These are phyloP conservation scores for Acanthamoeba sp. DNA, from an alignment of 208 protist species.

Conservation along the genomic window DNA sequence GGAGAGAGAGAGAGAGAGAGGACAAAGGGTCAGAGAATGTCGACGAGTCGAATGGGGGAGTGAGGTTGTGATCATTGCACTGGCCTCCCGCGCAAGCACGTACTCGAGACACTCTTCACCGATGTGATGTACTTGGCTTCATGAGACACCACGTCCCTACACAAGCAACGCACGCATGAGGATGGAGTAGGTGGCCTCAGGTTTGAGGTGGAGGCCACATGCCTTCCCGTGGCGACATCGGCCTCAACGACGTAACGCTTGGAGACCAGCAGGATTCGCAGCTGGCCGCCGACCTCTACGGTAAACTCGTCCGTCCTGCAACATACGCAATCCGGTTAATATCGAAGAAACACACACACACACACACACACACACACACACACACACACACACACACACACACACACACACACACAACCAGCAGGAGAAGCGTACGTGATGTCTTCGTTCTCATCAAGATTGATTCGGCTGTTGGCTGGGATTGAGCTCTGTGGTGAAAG, in stretches of 20 bases:
- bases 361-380: too few relatives aligned
- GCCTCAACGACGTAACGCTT: slow-evolving; percentile 44
- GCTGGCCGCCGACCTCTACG: slow-evolving; percentile 4
- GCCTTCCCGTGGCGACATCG: slow-evolving; percentile 42
- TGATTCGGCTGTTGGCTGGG: slow-evolving; percentile 16
- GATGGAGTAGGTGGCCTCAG: neutral
- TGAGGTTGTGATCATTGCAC: too few relatives aligned
- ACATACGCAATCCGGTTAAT: neutral
- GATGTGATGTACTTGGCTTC: slow-evolving; percentile 40
- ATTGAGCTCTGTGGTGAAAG: neutral
- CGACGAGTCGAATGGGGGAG: too few relatives aligned
- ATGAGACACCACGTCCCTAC: slow-evolving; percentile 32
- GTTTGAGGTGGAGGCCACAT: neutral
- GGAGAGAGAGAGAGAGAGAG: neutral
- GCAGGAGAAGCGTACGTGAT: neutral
- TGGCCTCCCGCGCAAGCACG: neutral
- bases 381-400: too few relatives aligned
- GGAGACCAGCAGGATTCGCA: slow-evolving; percentile 53
- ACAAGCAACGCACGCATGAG: neutral
- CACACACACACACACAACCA: too few relatives aligned
- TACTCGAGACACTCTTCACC: neutral
- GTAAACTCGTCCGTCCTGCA: slow-evolving; percentile 64
- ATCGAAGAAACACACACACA: too few relatives aligned
- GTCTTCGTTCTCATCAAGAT: slow-evolving; percentile 23
- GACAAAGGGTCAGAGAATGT: too few relatives aligned